Evolutionary conservation across 108 stramenopile genomes (phyloP), one percentile per base, ranked within the genome.

Genomic region (Hondaea fermentalgiana): DNA sequence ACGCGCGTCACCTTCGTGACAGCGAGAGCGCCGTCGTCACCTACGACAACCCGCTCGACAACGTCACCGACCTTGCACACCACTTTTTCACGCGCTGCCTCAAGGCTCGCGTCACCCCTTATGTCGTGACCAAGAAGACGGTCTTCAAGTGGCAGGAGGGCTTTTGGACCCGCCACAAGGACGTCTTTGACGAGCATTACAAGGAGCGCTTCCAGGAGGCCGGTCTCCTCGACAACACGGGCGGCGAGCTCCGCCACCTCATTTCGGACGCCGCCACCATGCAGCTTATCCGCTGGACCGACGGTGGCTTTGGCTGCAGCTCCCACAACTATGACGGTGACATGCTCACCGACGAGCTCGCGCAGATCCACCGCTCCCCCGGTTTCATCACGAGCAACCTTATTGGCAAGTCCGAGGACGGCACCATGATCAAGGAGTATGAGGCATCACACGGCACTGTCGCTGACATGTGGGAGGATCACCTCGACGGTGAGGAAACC

Each of bases 101-200:
- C 87, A 95, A 97, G 28, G 94, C 92, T 44, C 91, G 95, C 44
- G 95, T 98, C 59, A 97, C 97, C 8, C 98, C 98, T 5, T 98
- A 97, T 92, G 93, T 98, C 91, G 98, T 98, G 28, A 98, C 98
- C 72, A 98, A 98, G 92, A 98, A 98, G 95, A 98, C 98, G 21
- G 98, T 98, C 57, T 98, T 98, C 95, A 98, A 98, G 93, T 98
- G 98, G 98, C 98, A 98, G 91, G 98, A 98, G 92, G 96, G 96
- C 88, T 98, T 97, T 90, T 98, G 98, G 98, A 94, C 93, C 60
- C 95, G 93, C 76, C 96, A 96, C 96, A 97, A 97, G 93, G 89
- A 94, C 49, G 93, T 98, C 17, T 98, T 98, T 92, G 98, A 98
- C 90, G 94, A 93, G 44, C 91, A 93, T 29, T 98, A 98, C 96